Evolutionary conservation across 1,139 yeast genomes (phyloP).

Genomic region (Lodderomyces theae): DNA sequence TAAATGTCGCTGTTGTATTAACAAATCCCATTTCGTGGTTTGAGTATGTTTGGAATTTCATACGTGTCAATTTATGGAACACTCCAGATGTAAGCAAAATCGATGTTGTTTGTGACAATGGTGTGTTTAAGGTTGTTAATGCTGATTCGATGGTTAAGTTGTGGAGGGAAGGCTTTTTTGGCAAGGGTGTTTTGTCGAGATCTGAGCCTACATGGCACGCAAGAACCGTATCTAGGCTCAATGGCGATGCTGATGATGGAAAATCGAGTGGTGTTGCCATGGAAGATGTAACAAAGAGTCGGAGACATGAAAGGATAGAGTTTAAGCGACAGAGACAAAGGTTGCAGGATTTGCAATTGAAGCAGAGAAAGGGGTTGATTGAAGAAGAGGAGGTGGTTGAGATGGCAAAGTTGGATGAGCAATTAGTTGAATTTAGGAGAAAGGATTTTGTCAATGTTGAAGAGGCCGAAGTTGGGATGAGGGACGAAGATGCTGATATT

Average conservation of each 20-base stretch:
- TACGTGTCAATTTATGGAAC: conserved; percentile 14
- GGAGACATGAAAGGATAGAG: conserved; percentile 70
- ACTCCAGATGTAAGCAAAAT: conserved; percentile 15
- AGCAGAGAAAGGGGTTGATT: conserved; percentile 25
- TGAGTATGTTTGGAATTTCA: conserved; percentile 36
- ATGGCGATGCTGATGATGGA: conserved; percentile 25
- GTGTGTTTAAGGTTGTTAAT: conserved; percentile 45
- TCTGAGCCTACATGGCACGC: conserved; percentile 89
- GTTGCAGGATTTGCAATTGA: conserved; percentile 35
- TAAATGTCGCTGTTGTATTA: conserved; percentile 1
- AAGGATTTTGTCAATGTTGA: conserved; percentile 10
- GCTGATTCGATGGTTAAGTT: conserved; percentile 51
- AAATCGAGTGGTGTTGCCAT: conserved; percentile 30
- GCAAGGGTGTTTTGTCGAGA: conserved; percentile 85
- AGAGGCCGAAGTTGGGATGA: conserved; percentile 4
- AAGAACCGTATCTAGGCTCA: conserved; percentile 52
- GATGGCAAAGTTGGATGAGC: conserved; percentile 26
- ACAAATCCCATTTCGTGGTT: conserved; percentile 39
- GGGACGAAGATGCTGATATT: conserved; percentile 12
- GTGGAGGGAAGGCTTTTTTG: conserved; percentile 91
- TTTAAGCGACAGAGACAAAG: conserved; percentile 59
- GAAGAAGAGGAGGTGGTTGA: conserved; percentile 24
- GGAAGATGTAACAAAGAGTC: conserved; percentile 72
- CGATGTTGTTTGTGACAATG: conserved; percentile 27
- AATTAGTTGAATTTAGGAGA: conserved; percentile 23